These are phyloP conservation scores for Spergularia marina DNA, from an alignment of 148 eudicot genomes.

Conservation along the genomic window DNA sequence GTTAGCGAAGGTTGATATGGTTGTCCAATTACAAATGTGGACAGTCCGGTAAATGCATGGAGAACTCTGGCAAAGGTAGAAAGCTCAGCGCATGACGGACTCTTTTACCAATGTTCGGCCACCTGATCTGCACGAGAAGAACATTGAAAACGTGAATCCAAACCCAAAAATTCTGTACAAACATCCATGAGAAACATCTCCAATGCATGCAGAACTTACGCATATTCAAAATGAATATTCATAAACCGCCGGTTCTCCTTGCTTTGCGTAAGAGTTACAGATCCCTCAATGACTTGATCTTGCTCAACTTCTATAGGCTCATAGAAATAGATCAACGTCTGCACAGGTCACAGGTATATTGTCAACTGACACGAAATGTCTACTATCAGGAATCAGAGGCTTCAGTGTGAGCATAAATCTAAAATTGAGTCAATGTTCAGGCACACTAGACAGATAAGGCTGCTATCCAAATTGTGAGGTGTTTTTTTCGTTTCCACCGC, in stretches of 20 bases:
- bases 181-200: background rate
- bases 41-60: background rate
- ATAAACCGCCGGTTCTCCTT: conserved; percentile 84
- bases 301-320: conserved; percentile 93
- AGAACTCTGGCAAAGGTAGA: background rate
- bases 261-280: conserved; percentile 76
- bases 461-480: background rate
- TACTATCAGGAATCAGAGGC: background rate
- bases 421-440: background rate
- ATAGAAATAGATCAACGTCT: conserved; percentile 82
- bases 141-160: background rate
- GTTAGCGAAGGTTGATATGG: background rate
- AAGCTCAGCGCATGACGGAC: conserved; percentile 69
- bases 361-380: conserved; percentile 8
- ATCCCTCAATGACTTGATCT: conserved; percentile 86
- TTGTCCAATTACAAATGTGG: background rate
- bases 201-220: conserved; percentile 42
- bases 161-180: background rate
- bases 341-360: conserved; percentile 24
- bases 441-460: background rate
- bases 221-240: conserved; percentile 77
- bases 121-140: conserved; percentile 64
- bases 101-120: conserved; percentile 82
- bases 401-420: background rate
- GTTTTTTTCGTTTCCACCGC: too few species aligned